These are phyloP conservation scores for Candida nonsorbophila DNA, from an alignment of 805 yeast species.

Conservation along the genomic window DNA sequence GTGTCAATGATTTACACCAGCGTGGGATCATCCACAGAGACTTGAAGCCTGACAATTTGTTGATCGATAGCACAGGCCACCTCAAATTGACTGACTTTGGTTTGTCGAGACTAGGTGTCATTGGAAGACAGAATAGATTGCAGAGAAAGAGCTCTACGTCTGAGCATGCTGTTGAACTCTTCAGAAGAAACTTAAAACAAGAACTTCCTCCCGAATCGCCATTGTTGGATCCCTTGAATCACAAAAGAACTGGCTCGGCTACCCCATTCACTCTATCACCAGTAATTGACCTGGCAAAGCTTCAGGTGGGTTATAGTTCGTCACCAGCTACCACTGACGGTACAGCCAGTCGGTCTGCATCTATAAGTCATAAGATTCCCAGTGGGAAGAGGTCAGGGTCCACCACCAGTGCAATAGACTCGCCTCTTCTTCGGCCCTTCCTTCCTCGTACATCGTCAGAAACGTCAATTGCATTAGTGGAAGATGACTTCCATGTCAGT, in stretches of 20 bases:
- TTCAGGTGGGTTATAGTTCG: slow-evolving; percentile 5
- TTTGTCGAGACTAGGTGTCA: slow-evolving; percentile 80
- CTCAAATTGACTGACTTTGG: slow-evolving; percentile 94
- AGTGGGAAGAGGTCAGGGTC: slow-evolving; percentile 16
- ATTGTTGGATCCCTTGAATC: slow-evolving; percentile 13
- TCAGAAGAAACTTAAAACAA: slow-evolving; percentile 22
- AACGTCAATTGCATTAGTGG: slow-evolving; percentile 50
- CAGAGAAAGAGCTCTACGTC: slow-evolving; percentile 38
- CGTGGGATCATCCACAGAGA: slow-evolving; percentile 93
- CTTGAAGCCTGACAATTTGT: slow-evolving; percentile 87
- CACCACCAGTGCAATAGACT: slow-evolving; percentile 36
- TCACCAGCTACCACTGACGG: slow-evolving; percentile 6
- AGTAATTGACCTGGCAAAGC: slow-evolving; percentile 21
- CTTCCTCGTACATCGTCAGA: slow-evolving; percentile 49
- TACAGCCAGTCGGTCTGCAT: slow-evolving; percentile 1
- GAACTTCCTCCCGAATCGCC: slow-evolving; percentile 17
- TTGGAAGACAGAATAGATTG: slow-evolving; percentile 63
- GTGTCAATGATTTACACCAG: slow-evolving; percentile 83
- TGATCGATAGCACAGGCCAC: slow-evolving; percentile 85
- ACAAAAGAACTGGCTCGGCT: slow-evolving; percentile 35
- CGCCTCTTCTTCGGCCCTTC: slow-evolving; percentile 47
- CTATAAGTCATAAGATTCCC: slow-evolving; percentile 1
- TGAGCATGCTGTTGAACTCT: slow-evolving; percentile 37
- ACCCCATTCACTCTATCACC: slow-evolving; percentile 44
- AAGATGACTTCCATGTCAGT: slow-evolving; percentile 40